Conservation (phyloP, 768 basidiomycete genomes). For the Crucibulum laeve region DNA sequence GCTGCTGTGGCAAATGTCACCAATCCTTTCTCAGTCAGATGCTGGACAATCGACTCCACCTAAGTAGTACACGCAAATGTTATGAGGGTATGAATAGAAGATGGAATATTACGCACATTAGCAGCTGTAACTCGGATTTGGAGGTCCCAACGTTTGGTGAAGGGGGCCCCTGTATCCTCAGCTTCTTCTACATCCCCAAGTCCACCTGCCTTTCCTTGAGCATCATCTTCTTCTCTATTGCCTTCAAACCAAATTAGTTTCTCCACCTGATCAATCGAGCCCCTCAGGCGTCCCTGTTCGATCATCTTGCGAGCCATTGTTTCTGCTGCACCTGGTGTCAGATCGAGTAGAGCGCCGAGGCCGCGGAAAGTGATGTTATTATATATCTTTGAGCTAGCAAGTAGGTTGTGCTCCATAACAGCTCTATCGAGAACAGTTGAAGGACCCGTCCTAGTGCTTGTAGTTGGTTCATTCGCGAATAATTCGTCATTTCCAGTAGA, state of each 20-base stretch:
- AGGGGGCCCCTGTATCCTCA: conserved; percentile 84
- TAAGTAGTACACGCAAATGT: conserved; percentile 28
- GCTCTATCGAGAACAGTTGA: conserved; percentile 95
- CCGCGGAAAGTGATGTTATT: conserved; percentile 96
- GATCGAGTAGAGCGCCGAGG: conserved; percentile 83
- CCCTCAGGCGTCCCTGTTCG: conserved; percentile 90
- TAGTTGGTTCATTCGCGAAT: conserved; percentile 42
- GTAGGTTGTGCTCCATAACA: conserved; percentile 97
- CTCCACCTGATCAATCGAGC: conserved; percentile 94
- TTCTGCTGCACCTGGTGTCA: conserved; percentile 91
- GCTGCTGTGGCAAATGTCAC: conserved; percentile 31
- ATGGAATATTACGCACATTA: conserved; percentile 49
- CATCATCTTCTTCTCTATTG: conserved; percentile 81
- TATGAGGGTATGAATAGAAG: conserved; percentile 2
- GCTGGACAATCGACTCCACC: conserved; percentile 88
- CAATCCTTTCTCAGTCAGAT: conserved; percentile 69
- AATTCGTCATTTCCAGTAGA: conserved; percentile 60
- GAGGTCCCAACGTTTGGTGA: conserved; percentile 95
- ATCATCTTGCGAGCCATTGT: conserved; percentile 99
- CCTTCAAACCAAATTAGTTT: conserved; percentile 92
- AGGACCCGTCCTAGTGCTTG: conserved; percentile 83
- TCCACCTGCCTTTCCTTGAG: conserved; percentile 92
- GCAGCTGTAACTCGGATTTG: conserved; percentile 87
- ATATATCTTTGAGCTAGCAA: conserved; percentile 95
- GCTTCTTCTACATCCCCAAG: conserved; percentile 85